phyloP scores from a whole-genome alignment of 306 rosid genomes.

The Vigna trinervia region DNA sequence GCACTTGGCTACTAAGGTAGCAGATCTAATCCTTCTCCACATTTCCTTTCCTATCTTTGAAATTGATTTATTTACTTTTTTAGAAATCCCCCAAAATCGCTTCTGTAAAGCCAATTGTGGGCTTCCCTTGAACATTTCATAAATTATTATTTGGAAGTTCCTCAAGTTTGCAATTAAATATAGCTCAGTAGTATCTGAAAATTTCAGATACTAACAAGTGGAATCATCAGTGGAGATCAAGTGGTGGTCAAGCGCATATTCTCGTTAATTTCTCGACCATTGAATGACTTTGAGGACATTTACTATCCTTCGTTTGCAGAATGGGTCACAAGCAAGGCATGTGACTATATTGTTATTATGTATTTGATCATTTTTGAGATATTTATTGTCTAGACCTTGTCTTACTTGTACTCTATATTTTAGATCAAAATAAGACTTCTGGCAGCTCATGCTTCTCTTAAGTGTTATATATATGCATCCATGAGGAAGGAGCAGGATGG shows the following conservation, averaged over 20 bases:
- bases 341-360: slow-evolving; percentile 33
- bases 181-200: slow-evolving; percentile 39
- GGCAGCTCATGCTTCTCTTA: slow-evolving; percentile 98
- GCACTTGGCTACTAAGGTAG: slow-evolving; percentile 95
- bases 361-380: slow-evolving; percentile 24
- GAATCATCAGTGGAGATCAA: slow-evolving; percentile 92
- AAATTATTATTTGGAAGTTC: slow-evolving; percentile 14
- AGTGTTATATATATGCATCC: slow-evolving; percentile 91
- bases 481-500: slow-evolving; percentile 75
- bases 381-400: slow-evolving; percentile 20
- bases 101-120: slow-evolving; percentile 17
- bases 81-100: slow-evolving; percentile 21
- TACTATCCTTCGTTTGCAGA: slow-evolving; percentile 99
- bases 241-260: slow-evolving; percentile 88
- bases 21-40: slow-evolving; percentile 33
- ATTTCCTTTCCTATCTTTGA: slow-evolving; percentile 28
- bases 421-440: slow-evolving; percentile 94
- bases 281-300: slow-evolving; percentile 85
- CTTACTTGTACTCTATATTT: slow-evolving; percentile 35
- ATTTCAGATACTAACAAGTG: slow-evolving; percentile 89
- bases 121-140: slow-evolving; percentile 7
- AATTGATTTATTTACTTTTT: slow-evolving; percentile 22
- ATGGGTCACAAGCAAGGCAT: slow-evolving; percentile 97
- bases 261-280: slow-evolving; percentile 86
- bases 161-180: slow-evolving; percentile 2